Percentiles rank a stretch among this genome's conserved stretches.
Conservation (phyloP, 1,284 basidiomycete species). For the Macrocystidia cucumis region DNA sequence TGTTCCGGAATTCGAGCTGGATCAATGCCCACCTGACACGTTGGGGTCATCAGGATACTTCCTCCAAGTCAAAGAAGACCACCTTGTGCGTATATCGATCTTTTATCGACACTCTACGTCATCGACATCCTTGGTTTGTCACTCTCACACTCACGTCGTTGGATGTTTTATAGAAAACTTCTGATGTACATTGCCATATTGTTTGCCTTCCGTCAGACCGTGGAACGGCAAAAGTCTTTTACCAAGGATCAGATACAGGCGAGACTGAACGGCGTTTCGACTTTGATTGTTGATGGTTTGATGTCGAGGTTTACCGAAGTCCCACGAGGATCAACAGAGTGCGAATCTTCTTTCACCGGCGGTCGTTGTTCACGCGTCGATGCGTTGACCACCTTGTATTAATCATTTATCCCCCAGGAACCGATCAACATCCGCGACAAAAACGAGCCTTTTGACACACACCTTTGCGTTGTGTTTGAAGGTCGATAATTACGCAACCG, state of each 20-base stretch:
- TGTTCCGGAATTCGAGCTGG: constrained; percentile 62
- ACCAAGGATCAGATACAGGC: constrained; percentile 45
- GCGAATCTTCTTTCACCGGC: constrained; percentile 15
- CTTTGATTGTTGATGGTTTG: constrained; percentile 64
- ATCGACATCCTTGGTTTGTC: neutral
- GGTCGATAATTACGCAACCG: constrained; percentile 69
- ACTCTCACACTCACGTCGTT: too few relatives aligned
- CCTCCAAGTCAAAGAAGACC: constrained; percentile 1
- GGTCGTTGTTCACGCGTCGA: neutral
- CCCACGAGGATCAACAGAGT: constrained; percentile 56
- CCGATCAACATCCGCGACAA: constrained; percentile 61
- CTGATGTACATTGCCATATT: constrained; percentile 75
- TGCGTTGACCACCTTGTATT: constrained; percentile 5
- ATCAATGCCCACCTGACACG: constrained; percentile 51
- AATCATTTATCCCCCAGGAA: constrained; percentile 30
- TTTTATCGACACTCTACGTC: neutral
- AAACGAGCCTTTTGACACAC: constrained; percentile 68
- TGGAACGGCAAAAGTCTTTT: constrained; percentile 28
- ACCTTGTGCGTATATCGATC: neutral
- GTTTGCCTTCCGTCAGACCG: constrained; percentile 56
- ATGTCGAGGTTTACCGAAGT: constrained; percentile 77
- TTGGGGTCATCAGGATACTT: constrained; percentile 11
- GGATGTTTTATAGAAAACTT: constrained; percentile 75
- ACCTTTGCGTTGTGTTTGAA: constrained; percentile 76
- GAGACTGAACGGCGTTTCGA: constrained; percentile 53